Evolutionary conservation across 192 early-diverging fungal species (phyloP).

Genomic region (Geranomyces variabilis): DNA sequence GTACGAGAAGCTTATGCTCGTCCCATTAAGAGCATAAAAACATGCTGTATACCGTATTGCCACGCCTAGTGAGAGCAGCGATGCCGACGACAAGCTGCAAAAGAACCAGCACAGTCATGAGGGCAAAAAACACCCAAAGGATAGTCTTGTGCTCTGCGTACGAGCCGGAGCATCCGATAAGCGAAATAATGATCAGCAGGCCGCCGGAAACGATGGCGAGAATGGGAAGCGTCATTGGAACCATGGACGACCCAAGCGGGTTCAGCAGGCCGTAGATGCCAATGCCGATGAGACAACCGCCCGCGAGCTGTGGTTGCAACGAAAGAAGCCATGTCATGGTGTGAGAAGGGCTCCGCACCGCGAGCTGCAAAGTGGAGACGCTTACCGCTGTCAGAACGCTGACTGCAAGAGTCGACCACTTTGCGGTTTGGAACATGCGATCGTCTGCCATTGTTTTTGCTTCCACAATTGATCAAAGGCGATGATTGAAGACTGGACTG

Average conservation of each 20-base stretch:
- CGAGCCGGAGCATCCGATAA: slow-evolving; percentile 52
- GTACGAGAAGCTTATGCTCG: too few species aligned
- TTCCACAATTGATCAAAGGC: too few species aligned
- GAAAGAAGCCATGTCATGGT: neutral
- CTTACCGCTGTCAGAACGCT: slow-evolving; percentile 26
- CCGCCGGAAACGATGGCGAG: slow-evolving; percentile 44
- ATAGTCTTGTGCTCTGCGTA: slow-evolving; percentile 10
- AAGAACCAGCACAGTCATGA: slow-evolving; percentile 16
- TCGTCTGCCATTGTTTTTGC: neutral
- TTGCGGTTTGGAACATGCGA: slow-evolving; percentile 12
- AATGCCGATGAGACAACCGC: slow-evolving; percentile 37
- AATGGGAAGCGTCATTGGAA: slow-evolving; percentile 48
- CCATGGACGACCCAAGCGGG: slow-evolving; percentile 41
- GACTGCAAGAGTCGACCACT: slow-evolving; percentile 25
- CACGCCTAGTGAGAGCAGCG: slow-evolving; percentile 24
- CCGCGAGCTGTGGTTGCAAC: slow-evolving; percentile 35
- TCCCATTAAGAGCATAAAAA: slow-evolving; percentile 15
- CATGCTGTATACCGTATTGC: slow-evolving; percentile 23
- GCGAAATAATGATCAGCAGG: slow-evolving; percentile 43
- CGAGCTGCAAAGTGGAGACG: neutral
- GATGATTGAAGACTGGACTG: too few species aligned
- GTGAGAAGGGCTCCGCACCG: neutral
- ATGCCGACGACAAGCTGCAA: slow-evolving; percentile 25
- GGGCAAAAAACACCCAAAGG: slow-evolving; percentile 24
- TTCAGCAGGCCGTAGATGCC: slow-evolving; percentile 45